phyloP scores from a whole-genome alignment of 2,329 filamentous ascomycete genomes.

The Arthrobotrys megalospora region DNA sequence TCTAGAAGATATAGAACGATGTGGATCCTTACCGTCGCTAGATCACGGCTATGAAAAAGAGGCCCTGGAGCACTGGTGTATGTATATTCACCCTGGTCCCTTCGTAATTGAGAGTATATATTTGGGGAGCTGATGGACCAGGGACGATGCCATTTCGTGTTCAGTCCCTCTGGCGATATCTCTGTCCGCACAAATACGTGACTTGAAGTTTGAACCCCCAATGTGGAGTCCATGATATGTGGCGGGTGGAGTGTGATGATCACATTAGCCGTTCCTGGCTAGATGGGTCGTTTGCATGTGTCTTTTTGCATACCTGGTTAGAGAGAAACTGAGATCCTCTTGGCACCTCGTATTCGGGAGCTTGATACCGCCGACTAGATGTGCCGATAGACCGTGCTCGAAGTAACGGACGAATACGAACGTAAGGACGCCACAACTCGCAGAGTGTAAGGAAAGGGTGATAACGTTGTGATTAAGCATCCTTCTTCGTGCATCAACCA shows the following conservation, averaged over 20 bases:
- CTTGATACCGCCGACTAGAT: conserved; percentile 23
- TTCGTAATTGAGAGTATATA: too few species aligned
- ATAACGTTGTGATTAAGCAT: conserved; percentile 3
- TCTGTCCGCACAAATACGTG: background rate
- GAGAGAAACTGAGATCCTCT: conserved; percentile 18
- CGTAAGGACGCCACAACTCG: conserved; percentile 31
- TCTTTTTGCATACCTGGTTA: conserved; percentile 20
- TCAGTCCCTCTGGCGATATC: too few species aligned
- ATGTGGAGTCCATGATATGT: background rate
- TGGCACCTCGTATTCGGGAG: conserved; percentile 58
- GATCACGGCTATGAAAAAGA: background rate
- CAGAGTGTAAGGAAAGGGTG: background rate
- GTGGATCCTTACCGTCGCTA: background rate
- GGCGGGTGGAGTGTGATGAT: background rate
- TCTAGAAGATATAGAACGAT: background rate
- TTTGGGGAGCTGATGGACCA: too few species aligned
- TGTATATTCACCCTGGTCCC: background rate
- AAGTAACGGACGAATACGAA: conserved; percentile 51
- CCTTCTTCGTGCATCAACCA: background rate
- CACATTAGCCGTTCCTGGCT: conserved; percentile 26
- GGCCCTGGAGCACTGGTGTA: background rate
- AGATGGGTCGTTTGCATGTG: conserved; percentile 6
- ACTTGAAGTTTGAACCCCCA: background rate
- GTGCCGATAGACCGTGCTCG: conserved; percentile 40
- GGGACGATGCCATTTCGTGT: background rate